Evolutionary conservation across 2,329 filamentous ascomycete species (phyloP).

Genomic region (Colletotrichum lindemuthianum): DNA sequence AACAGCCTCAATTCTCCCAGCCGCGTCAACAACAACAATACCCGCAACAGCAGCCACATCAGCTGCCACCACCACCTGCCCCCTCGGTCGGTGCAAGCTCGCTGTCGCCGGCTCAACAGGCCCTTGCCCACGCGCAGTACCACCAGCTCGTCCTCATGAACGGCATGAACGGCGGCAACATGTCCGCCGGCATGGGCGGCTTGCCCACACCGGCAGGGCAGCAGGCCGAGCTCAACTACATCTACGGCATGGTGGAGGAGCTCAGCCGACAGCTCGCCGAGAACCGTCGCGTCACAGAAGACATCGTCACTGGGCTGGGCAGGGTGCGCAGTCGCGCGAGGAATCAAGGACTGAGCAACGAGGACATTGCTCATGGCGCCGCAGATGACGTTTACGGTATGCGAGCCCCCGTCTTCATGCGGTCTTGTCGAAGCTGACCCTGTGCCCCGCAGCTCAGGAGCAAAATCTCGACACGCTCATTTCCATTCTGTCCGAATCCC

Average conservation of each 20-base stretch:
- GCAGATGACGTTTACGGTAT: constrained; percentile 67
- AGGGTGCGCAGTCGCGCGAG: constrained; percentile 67
- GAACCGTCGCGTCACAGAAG: constrained; percentile 69
- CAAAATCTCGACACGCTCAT: constrained; percentile 69
- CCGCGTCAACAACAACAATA: constrained; percentile 38
- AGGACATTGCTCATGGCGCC: constrained; percentile 66
- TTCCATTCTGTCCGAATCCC: constrained; percentile 68
- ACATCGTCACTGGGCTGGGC: constrained; percentile 71
- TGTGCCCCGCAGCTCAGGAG: constrained; percentile 59
- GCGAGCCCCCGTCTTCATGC: constrained; percentile 31
- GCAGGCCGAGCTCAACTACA: constrained; percentile 74
- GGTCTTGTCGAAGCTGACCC: constrained; percentile 3
- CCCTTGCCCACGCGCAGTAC: constrained; percentile 35
- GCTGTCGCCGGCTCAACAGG: constrained; percentile 37
- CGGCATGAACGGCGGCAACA: constrained; percentile 59
- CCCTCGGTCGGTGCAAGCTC: constrained; percentile 31
- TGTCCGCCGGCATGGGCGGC: constrained; percentile 56
- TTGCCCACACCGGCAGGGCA: constrained; percentile 73
- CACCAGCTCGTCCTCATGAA: constrained; percentile 52
- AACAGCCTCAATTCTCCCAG: constrained; percentile 17
- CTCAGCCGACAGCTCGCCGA: constrained; percentile 71
- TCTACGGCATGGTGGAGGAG: constrained; percentile 75
- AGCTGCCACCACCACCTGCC: constrained; percentile 33
- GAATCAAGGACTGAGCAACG: constrained; percentile 63
- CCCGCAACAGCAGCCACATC: constrained; percentile 35